Evolutionary conservation across 2,329 filamentous ascomycete species (phyloP), one percentile per base, ranked within the genome.

Genomic region (Nannizziopsis barbatae): DNA sequence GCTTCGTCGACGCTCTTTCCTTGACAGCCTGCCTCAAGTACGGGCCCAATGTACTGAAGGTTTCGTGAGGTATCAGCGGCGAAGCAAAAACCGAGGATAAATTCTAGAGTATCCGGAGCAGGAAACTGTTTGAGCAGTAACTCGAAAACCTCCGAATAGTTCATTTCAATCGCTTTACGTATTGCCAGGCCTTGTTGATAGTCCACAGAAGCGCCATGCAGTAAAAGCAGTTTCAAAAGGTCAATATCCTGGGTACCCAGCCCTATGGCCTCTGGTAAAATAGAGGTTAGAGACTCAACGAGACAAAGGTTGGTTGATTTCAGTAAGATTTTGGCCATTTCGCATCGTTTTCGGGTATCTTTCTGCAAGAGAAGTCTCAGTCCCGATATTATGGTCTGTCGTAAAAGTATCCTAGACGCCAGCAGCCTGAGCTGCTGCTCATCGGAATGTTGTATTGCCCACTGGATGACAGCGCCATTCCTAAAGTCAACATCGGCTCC

Each of bases 11-110:
- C n/a, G 2, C 43, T 31, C 9, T 36, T 32, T n/a, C 49, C 51
- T 6, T 32, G 36, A 45, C 43, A 56, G 6, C 51, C 53, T 15
- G 56, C 52, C 15, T 55, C 46, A 45, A 63, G 56, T 14, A 62
- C 50, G 37, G 51, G 50, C 3, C 50, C 54, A 10, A 51, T 53
- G 42, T 59, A 56, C 8, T 36, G 39, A 20, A 50, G 17, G n/a
- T 51, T 41, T 9, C 41, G 42, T 14, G 36, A 9, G 10, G 43
- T 35, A 31, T 49, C 35, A 11, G 52, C 17, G 3, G 31, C 39
- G 42, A 50, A 51, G 11, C 38, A 46, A 30, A 45, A 37, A 11
- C 33, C 20, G 40, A 56, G 55, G 22, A 47, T 51, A n/a, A 31
- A 41, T 41, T 55, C 53, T 11, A 56, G 42, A 2, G 45, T 47